phyloP scores from a whole-genome alignment of 352 stramenopile genomes.

The Pythium brassicae region DNA sequence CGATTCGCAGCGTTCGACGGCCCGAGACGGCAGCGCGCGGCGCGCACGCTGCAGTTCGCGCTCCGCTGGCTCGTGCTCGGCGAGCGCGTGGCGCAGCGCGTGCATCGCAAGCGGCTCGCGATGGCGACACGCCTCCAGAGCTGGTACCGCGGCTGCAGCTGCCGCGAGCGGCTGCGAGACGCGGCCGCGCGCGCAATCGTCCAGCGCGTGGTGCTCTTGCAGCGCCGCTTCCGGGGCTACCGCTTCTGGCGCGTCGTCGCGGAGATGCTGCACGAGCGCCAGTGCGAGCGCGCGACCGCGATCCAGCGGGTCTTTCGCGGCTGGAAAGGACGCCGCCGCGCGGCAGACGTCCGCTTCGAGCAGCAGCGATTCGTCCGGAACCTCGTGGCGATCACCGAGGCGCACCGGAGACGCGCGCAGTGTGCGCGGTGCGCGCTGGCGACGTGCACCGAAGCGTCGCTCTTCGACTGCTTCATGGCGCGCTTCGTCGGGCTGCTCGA shows the following conservation, averaged over 20 bases:
- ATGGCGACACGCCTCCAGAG: constrained; percentile 32
- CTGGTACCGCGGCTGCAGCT: constrained; percentile 36
- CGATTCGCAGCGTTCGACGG: constrained; percentile 34
- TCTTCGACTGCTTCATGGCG: constrained; percentile 48
- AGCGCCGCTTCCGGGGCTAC: constrained; percentile 35
- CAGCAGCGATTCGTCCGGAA: constrained; percentile 30
- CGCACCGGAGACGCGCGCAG: constrained; percentile 19
- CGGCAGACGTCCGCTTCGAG: constrained; percentile 27
- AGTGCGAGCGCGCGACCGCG: constrained; percentile 19
- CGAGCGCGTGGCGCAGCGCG: constrained; percentile 18
- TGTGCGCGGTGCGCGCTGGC: constrained; percentile 27
- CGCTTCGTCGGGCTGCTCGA: constrained; percentile 46
- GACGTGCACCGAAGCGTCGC: constrained; percentile 29
- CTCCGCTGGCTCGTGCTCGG: constrained; percentile 22
- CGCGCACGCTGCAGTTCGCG: constrained; percentile 30
- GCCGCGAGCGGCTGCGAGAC: constrained; percentile 22
- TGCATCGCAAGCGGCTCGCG: constrained; percentile 18
- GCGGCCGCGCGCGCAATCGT: constrained; percentile 23
- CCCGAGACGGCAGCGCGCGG: constrained; percentile 29
- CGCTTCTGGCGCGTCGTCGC: constrained; percentile 42
- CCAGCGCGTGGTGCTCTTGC: constrained; percentile 31
- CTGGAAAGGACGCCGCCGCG: constrained; percentile 25
- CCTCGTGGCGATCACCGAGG: constrained; percentile 12
- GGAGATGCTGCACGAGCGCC: constrained; percentile 25
- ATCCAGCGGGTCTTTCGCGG: constrained; percentile 39